Base-by-base conservation (phyloP, 2,329 filamentous ascomycete genomes). In the Penicillium sp. region DNA sequence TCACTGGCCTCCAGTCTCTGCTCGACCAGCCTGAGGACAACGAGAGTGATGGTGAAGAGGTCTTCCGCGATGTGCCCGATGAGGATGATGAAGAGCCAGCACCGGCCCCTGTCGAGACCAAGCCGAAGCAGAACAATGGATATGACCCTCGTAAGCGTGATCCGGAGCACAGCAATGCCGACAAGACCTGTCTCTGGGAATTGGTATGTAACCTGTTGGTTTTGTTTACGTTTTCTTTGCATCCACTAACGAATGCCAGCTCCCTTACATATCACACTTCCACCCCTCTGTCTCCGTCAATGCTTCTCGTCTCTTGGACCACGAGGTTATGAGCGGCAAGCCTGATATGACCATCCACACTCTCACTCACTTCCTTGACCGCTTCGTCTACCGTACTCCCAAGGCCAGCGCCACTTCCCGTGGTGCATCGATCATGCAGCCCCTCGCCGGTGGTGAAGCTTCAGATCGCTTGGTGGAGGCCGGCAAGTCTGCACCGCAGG, bases 361-460 rank as follows among this genome's bases (percentile, higher is more conserved):
- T 1, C 84, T 99, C 51, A 95, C 95, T 71, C 90, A 96, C 75
- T 99, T 99, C 83, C 83, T 99, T 59, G 95, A 99, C 78, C 93
- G 96, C 68, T 99, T 99, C 76, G 92, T 96, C n/a, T 99, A 98
- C 83, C 89, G 91, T 67, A 96, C 95, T 69, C 88, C 94, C 62
- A 96, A 96, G 82, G 81, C 75, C 6, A 68, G 87, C 4, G 84
- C 84, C 15, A 74, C 77, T 20, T 82, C 86, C 34, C 90, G 91
- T 64, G 96, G 96, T 52, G 84, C 86, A 31, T 97, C 92, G 28
- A 96, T 99, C 76, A 99, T 99, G 95, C 95, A 99, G 76, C 95
- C 96, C 41, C 86, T 97, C 70, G 84, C 85, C 54, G 86, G 87
- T 52, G 83, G 82, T 12, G 85, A 86, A 57, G 82, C 82, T 4